Evolutionary conservation across 2,329 filamentous ascomycete species (phyloP), one percentile per base, ranked within the genome.

Genomic region (Hymenoscyphus albidus): DNA sequence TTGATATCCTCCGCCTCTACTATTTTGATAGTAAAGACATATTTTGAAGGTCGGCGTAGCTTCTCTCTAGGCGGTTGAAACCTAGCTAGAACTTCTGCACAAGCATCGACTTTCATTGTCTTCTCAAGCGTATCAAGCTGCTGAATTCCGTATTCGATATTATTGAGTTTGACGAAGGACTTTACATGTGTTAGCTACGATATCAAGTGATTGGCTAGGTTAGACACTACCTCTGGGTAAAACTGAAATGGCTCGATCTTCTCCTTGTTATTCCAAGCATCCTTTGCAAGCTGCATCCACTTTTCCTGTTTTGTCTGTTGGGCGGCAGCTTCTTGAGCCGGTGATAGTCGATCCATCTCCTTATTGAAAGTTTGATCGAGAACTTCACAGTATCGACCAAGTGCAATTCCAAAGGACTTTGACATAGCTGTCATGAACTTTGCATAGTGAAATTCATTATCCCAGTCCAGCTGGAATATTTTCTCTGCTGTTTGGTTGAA

Each of bases 11-110:
- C 95, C 9, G 92, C 95, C 78, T 99, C 95, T 32, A 99, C 93
- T 65, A 99, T 93, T 79, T 99, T 99, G 78, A 99, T 93, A 0
- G 95, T 98, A 78, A 99, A 99, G 63, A 97, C 93, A 75, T 96
- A 98, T 75, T 96, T 97, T 68, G 87, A 90, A 54, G 89, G 86
- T 72, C 87, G 89, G 71, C 87, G 87, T 63, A 79, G 75, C 67
- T 82, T 80, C 66, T 87, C 85, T n/a, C 87, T 87, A 62, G 85
- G 82, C 0, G 91, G 88, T 9, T 91, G 91, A 32, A 91, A 82
- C 72, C 85, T 88, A 58, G 88, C 87, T 60, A 99, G 85, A 16
- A 96, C 86, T 61, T 90, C 88, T 2, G 93, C 93, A 73, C 93
- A 97, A 12, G 85, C 89, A 75, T 99, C 95, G 13, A 96, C 93